Percentiles rank a stretch among this genome's conserved stretches.
phyloP scores from a whole-genome alignment of 2,329 filamentous ascomycete genomes.

The Paracoccidioides brasiliensis region DNA sequence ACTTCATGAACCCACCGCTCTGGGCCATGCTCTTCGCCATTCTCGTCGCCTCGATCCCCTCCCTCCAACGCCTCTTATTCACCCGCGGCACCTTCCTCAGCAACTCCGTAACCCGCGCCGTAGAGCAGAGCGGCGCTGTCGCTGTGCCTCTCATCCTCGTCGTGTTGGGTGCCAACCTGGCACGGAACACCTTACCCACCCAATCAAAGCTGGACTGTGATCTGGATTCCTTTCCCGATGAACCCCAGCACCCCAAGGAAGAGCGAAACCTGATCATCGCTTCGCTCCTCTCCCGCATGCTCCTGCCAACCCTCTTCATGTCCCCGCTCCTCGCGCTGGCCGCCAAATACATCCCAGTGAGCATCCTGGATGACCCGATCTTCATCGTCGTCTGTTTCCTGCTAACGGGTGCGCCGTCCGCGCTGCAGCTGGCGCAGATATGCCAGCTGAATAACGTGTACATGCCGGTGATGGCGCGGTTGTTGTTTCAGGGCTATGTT shows the following conservation, averaged over 20 bases:
- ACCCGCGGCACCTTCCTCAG: constrained; percentile 75
- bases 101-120: constrained; percentile 82
- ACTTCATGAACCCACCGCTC: constrained; percentile 95
- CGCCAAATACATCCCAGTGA: constrained; percentile 83
- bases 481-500: constrained; percentile 93
- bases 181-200: constrained; percentile 68
- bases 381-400: constrained; percentile 97
- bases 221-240: constrained; percentile 18
- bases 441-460: constrained; percentile 97
- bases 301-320: constrained; percentile 85
- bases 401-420: constrained; percentile 83
- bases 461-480: constrained; percentile 82
- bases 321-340: constrained; percentile 73
- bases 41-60: constrained; percentile 74
- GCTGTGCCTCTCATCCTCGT: constrained; percentile 92
- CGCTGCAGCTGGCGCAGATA: constrained; percentile 90
- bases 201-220: no score
- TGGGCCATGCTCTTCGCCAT: constrained; percentile 96
- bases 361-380: constrained; percentile 92
- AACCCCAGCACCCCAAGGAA: constrained; percentile 53
- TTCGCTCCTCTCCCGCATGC: constrained; percentile 76
- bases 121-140: constrained; percentile 74
- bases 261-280: constrained; percentile 73
- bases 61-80: constrained; percentile 76
- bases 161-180: constrained; percentile 86